Base-by-base conservation (phyloP, 2,329 filamentous ascomycete species). In the Monascus ruber region DNA sequence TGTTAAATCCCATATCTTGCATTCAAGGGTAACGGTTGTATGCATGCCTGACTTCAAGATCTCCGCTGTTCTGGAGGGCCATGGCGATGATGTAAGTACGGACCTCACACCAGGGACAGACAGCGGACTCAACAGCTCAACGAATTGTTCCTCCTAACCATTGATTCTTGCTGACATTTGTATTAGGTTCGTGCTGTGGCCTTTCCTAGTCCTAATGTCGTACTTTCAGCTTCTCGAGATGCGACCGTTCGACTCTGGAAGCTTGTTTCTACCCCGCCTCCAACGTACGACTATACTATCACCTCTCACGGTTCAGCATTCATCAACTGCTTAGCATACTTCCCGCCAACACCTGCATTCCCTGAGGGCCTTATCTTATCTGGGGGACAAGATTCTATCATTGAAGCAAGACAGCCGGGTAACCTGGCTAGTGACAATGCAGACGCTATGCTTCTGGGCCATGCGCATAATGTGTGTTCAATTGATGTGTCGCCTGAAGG, bases 221-320 rank as follows among this genome's bases (percentile, higher is more conserved):
- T 94, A 43, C 68, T 94, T 48, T 94, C 91, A 17, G 86, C 85
- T 29, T 96, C 91, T 35, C 77, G 91, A 65, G 91, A 98, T 68
- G 83, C 82, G 52, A 93, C 85, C 10, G 87, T 95, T 39, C 81
- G 89, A 36, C 66, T 85, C 49, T 98, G 91, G 91, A 81, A 78
- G 48, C 78, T 79, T 42, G 70, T 74, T 25, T 74, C 77, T 34
- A 66, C 74, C 33, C 70, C 72, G 24, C 83, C 85, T 26, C 81
- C 83, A 1, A 64, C 65, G 11, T 96, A 83, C 62, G 83, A 94
- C 46, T 75, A 77, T 50, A 78, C 77, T n/a, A 80, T 95, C 43
- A 71, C 83, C 41, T 82, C 81, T 33, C 81, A 89, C 47, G 85
- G 85, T 42, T 77, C 83, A 33, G 80, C 85, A 46, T 98, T 91